Percentiles rank a stretch among this genome's conserved stretches.
Conservation (phyloP, 805 yeast species). For the Cyberlindnera lachancei region DNA sequence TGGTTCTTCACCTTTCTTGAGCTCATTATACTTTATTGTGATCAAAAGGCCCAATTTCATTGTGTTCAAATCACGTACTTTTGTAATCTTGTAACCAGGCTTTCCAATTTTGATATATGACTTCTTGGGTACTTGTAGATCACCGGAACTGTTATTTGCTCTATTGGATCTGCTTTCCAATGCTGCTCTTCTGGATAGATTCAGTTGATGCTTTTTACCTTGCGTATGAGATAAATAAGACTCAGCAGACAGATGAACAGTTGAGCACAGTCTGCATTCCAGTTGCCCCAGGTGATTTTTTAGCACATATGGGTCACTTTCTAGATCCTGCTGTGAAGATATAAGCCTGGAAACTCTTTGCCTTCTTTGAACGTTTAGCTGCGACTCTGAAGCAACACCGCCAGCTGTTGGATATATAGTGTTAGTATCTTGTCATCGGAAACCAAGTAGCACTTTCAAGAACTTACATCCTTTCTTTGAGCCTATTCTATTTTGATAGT, state of each 20-base stretch:
- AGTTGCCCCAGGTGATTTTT: slow-evolving; percentile 76
- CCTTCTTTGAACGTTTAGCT: slow-evolving; percentile 59
- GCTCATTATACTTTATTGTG: slow-evolving; percentile 47
- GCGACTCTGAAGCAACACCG: slow-evolving; percentile 73
- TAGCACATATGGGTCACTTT: slow-evolving; percentile 76
- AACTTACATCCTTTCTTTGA: slow-evolving; percentile 71
- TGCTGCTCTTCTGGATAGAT: slow-evolving; percentile 56
- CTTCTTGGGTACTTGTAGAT: slow-evolving; percentile 9
- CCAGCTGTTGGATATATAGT: slow-evolving; percentile 35
- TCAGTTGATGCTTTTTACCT: slow-evolving; percentile 76
- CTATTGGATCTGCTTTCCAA: slow-evolving; percentile 15
- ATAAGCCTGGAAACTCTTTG: slow-evolving; percentile 39
- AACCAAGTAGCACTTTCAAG: no score
- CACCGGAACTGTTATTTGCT: no score
- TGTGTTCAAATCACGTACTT: slow-evolving; percentile 56
- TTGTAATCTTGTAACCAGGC: slow-evolving; percentile 64
- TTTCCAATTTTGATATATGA: slow-evolving; percentile 43
- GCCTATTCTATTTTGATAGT: slow-evolving; percentile 83
- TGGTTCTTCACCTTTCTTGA: slow-evolving; percentile 42
- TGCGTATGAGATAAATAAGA: slow-evolving; percentile 79
- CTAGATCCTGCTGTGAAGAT: slow-evolving; percentile 48
- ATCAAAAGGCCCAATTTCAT: slow-evolving; percentile 58
- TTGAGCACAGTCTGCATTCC: slow-evolving; percentile 80
- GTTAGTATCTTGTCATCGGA: no score
- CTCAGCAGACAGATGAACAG: slow-evolving; percentile 73